These are phyloP conservation scores for Lodderomyces jiufengensis DNA, from an alignment of 1,139 yeast genomes.

Conservation along the genomic window DNA sequence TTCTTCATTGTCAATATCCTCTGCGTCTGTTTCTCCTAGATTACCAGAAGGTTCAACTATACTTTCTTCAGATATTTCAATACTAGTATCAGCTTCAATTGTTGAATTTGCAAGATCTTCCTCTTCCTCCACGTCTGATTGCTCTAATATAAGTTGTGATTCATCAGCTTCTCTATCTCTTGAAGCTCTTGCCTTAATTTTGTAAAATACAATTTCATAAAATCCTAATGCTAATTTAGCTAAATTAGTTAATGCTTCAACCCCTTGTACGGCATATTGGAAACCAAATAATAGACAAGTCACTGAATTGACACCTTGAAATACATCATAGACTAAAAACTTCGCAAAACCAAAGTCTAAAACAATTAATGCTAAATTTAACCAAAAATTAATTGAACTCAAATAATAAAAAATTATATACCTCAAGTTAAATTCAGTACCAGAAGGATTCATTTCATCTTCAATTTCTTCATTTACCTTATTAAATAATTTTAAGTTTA, in stretches of 20 bases:
- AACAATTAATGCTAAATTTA: constrained; percentile 38
- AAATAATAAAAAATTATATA: constrained; percentile 10
- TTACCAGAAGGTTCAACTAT: constrained; percentile 27
- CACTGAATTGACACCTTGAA: constrained; percentile 47
- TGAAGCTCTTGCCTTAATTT: constrained; percentile 9
- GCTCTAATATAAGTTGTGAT: too few relatives aligned
- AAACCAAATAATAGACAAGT: constrained; percentile 66
- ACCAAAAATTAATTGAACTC: constrained; percentile 18
- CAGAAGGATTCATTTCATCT: constrained; percentile 11
- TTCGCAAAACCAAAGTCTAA: constrained; percentile 53
- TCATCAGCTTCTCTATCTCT: constrained; percentile 15
- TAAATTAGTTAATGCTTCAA: constrained; percentile 49
- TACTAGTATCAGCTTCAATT: constrained; percentile 39
- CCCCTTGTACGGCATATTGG: constrained; percentile 65
- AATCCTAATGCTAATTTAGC: constrained; percentile 52
- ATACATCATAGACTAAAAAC: constrained; percentile 57
- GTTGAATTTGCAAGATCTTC: constrained; percentile 32
- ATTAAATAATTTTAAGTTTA: constrained; percentile 34
- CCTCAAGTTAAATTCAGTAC: background rate
- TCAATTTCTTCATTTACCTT: constrained; percentile 21
- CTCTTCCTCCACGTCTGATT: constrained; percentile 48
- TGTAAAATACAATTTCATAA: constrained; percentile 48
- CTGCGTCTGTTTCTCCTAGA: constrained; percentile 13
- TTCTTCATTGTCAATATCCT: constrained; percentile 16
- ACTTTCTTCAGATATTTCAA: constrained; percentile 55